Percentiles rank a stretch among this genome's conserved stretches.
Conservation (phyloP, 352 stramenopile species). For the Lagenidium sp. region DNA sequence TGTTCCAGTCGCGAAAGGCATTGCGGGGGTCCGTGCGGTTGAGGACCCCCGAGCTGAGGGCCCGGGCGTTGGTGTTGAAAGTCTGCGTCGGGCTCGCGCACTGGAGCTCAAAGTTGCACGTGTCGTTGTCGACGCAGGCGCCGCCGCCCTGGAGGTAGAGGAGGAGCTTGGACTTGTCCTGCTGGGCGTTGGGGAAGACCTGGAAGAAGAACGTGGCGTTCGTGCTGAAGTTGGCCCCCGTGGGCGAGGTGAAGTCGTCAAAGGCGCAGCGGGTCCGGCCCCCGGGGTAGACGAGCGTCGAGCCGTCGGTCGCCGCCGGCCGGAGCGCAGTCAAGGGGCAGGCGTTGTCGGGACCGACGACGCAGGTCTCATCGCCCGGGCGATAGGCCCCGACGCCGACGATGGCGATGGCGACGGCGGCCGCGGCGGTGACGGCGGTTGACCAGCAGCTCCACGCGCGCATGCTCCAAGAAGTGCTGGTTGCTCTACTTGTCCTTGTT, state of each 20-base stretch:
- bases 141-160: constrained; percentile 67
- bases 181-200: constrained; percentile 41
- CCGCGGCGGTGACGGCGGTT: too few relatives aligned
- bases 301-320: constrained; percentile 30
- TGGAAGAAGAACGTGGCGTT: constrained; percentile 69
- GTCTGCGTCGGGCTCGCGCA: constrained; percentile 30
- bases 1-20: constrained; percentile 71
- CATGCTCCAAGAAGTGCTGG: too few relatives aligned
- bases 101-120: constrained; percentile 55
- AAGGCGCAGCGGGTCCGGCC: constrained; percentile 48
- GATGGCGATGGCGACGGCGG: neutral
- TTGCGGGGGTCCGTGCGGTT: constrained; percentile 56
- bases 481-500: too few relatives aligned
- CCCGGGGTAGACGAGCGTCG: constrained; percentile 44
- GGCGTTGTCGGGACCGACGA: constrained; percentile 34
- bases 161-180: constrained; percentile 56
- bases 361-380: constrained; percentile 39
- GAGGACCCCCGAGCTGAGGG: constrained; percentile 42
- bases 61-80: constrained; percentile 37
- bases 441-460: too few relatives aligned
- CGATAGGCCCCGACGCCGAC: constrained; percentile 14
- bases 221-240: constrained; percentile 20
- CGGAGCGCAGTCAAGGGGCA: constrained; percentile 44
- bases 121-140: constrained; percentile 52
- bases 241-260: constrained; percentile 26